Conservation (phyloP, 2,329 filamentous ascomycete species). For the Botrytis paeoniae region DNA sequence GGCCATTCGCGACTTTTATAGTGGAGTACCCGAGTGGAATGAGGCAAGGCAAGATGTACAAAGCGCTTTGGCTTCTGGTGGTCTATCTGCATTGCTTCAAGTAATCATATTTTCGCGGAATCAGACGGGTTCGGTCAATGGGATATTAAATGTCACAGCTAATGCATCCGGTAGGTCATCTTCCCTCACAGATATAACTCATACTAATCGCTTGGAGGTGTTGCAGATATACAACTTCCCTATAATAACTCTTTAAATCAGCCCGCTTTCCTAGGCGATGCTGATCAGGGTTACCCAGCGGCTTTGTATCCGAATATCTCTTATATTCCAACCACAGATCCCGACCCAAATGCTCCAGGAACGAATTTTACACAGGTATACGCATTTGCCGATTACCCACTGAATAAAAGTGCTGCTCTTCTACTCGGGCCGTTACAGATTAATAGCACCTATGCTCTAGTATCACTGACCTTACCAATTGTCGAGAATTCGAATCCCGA, state of each 20-base stretch:
- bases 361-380: slow-evolving; percentile 14
- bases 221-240: slow-evolving; percentile 58
- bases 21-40: slow-evolving; percentile 62
- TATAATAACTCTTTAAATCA: slow-evolving; percentile 54
- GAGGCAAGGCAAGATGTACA: slow-evolving; percentile 61
- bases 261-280: slow-evolving; percentile 53
- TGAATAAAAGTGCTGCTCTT: slow-evolving; percentile 54
- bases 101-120: slow-evolving; percentile 71
- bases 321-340: slow-evolving; percentile 43
- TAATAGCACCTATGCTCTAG: slow-evolving; percentile 69
- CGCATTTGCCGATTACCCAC: slow-evolving; percentile 37
- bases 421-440: slow-evolving; percentile 72
- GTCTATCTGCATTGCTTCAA: slow-evolving; percentile 59
- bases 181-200: background rate
- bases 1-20: slow-evolving; percentile 51
- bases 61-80: slow-evolving; percentile 62
- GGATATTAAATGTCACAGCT: slow-evolving; percentile 63
- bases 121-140: slow-evolving; percentile 51
- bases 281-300: slow-evolving; percentile 64
- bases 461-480: slow-evolving; percentile 80
- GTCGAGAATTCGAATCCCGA: slow-evolving; percentile 59
- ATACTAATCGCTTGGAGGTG: slow-evolving; percentile 16
- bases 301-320: slow-evolving; percentile 76
- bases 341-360: slow-evolving; percentile 25
- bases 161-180: slow-evolving; percentile 36